Conservation (phyloP, 1,139 yeast genomes). For the Kazachstania sp. region DNA sequence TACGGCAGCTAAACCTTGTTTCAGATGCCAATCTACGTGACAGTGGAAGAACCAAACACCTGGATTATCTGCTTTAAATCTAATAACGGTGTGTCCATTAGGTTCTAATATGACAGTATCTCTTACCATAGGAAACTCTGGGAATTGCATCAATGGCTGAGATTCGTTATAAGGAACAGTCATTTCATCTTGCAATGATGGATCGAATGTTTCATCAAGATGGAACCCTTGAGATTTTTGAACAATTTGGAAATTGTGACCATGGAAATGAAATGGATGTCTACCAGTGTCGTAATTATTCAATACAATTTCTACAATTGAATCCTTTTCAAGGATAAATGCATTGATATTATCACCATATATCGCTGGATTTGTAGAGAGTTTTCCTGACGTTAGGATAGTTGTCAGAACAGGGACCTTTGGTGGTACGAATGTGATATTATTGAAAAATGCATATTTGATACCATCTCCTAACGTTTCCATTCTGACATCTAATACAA, state of each 20-base stretch:
- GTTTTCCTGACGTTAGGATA: conserved; percentile 43
- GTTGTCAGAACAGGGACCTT: conserved; percentile 59
- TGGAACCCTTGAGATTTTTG: conserved; percentile 45
- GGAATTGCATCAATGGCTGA: conserved; percentile 38
- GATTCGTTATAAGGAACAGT: conserved; percentile 42
- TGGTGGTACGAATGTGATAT: conserved; percentile 53
- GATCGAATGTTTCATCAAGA: conserved; percentile 35
- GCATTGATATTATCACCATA: conserved; percentile 66
- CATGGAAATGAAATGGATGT: conserved; percentile 80
- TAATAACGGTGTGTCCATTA: conserved; percentile 54
- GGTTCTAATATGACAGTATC: conserved; percentile 60
- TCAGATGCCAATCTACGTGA: conserved; percentile 75
- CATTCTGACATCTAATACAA: conserved; percentile 55
- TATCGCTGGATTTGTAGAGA: conserved; percentile 40
- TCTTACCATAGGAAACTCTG: conserved; percentile 53
- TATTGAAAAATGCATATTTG: conserved; percentile 69
- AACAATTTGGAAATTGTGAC: conserved; percentile 64
- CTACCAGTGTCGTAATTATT: conserved; percentile 67
- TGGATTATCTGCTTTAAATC: conserved; percentile 71
- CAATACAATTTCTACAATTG: conserved; percentile 56
- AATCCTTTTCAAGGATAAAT: conserved; percentile 51
- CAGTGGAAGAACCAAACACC: conserved; percentile 83
- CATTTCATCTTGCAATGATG: conserved; percentile 36
- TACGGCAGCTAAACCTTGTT: conserved; percentile 64
- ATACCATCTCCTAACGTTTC: conserved; percentile 63